Conservation (phyloP, 176 grass and related monocot genomes). For the Poa pratensis region DNA sequence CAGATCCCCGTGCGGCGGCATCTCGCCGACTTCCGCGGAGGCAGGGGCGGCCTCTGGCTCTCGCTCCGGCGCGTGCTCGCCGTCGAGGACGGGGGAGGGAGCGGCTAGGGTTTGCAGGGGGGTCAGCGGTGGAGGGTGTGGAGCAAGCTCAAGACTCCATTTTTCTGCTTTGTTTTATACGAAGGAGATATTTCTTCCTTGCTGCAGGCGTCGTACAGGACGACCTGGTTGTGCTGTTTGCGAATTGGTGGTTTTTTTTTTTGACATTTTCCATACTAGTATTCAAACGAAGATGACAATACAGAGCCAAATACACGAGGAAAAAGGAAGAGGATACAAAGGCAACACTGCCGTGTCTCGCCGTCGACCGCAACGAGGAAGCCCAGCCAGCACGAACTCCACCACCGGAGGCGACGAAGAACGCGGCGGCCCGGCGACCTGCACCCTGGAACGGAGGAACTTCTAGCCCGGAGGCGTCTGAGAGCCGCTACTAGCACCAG, state of each 20-base stretch:
- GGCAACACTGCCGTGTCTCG: too few relatives aligned
- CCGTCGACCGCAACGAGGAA: too few relatives aligned
- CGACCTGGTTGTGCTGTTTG: neutral
- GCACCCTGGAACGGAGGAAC: too few relatives aligned
- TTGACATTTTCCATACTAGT: too few relatives aligned
- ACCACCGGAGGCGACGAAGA: too few relatives aligned
- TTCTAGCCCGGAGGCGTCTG: too few relatives aligned
- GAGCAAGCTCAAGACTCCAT: slow-evolving; percentile 54
- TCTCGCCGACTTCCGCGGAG: slow-evolving; percentile 14
- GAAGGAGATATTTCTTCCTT: slow-evolving; percentile 44
- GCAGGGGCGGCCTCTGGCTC: neutral
- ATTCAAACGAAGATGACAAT: too few relatives aligned
- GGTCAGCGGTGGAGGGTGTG: slow-evolving; percentile 37
- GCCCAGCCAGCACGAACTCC: too few relatives aligned
- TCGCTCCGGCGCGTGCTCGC: neutral
- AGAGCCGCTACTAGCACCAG: too few relatives aligned
- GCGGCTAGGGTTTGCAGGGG: slow-evolving; percentile 49
- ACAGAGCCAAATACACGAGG: too few relatives aligned
- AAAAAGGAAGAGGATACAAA: too few relatives aligned
- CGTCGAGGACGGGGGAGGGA: slow-evolving; percentile 21
- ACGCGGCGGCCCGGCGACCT: too few relatives aligned
- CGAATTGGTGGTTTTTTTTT: slow-evolving; percentile 3
- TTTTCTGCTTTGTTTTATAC: slow-evolving; percentile 56
- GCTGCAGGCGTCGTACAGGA: neutral
- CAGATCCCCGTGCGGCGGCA: slow-evolving; percentile 94